Evolutionary conservation across 1,284 basidiomycete species (phyloP).

Genomic region (Cystobasidium pallidum): DNA sequence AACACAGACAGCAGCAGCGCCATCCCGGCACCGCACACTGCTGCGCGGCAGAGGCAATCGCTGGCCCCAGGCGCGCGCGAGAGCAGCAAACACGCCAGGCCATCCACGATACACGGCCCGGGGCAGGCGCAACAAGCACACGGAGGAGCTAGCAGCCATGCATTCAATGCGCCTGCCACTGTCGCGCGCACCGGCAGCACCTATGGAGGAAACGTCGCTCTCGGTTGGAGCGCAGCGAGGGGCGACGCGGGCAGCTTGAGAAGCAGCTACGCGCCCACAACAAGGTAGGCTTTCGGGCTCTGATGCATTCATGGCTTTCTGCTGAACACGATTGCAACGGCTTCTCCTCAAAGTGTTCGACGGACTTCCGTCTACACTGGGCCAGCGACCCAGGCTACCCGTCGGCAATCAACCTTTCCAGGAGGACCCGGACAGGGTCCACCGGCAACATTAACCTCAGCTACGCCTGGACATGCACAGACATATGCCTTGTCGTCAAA

Average conservation of each 20-base stretch:
- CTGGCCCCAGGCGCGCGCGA: constrained; percentile 27
- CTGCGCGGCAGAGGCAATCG: constrained; percentile 30
- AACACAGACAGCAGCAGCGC: constrained; percentile 29
- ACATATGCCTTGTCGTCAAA: constrained; percentile 21
- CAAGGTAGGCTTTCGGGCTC: constrained; percentile 34
- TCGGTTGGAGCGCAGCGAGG: constrained; percentile 40
- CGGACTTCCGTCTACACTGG: constrained; percentile 39
- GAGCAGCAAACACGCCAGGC: constrained; percentile 21
- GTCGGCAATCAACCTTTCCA: constrained; percentile 40
- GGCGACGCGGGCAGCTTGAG: constrained; percentile 43
- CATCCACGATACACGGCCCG: constrained; percentile 12
- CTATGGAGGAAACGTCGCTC: constrained; percentile 32
- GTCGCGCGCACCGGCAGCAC: constrained; percentile 40
- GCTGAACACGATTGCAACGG: no score
- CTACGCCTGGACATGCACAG: constrained; percentile 29
- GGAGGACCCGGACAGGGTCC: constrained; percentile 1
- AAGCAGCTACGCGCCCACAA: constrained; percentile 42
- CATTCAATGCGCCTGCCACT: constrained; percentile 39
- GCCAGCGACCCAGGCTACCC: not conserved
- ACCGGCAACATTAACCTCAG: not conserved
- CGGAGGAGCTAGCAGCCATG: constrained; percentile 1
- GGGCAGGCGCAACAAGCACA: not conserved
- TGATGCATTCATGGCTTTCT: not conserved
- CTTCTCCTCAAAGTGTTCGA: no score
- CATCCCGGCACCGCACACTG: constrained; percentile 19